Percentiles rank a stretch among this genome's conserved stretches.
Evolutionary conservation across 108 stramenopile genomes (phyloP).

Genomic region (Conticribra weissflogii): DNA sequence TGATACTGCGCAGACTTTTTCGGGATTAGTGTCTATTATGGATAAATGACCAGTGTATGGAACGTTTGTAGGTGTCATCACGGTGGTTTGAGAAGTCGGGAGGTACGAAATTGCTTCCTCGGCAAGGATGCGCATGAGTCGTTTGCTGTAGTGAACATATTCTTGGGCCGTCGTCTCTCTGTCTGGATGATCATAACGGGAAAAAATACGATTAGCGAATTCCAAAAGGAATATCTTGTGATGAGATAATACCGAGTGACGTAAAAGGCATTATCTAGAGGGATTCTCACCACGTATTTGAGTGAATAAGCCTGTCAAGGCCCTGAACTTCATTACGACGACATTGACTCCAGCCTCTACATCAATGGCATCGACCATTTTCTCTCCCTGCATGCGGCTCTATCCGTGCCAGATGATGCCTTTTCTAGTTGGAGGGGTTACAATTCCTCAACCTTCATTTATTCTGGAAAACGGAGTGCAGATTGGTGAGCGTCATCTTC

Average conservation of each 20-base stretch:
- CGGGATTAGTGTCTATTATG: conserved; percentile 31
- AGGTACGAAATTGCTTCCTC: conserved; percentile 89
- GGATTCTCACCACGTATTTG: not conserved
- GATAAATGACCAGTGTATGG: conserved; percentile 52
- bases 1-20: conserved; percentile 80
- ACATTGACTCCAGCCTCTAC: too few species aligned
- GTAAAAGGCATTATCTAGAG: too few species aligned
- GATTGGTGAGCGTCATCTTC: too few species aligned
- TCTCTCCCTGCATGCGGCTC: too few species aligned
- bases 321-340: not conserved
- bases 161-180: conserved; percentile 51
- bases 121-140: conserved; percentile 80
- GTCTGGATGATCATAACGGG: conserved; percentile 12
- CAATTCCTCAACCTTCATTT: too few species aligned
- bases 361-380: too few species aligned
- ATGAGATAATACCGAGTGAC: too few species aligned
- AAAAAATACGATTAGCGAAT: too few species aligned
- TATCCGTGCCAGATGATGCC: too few species aligned
- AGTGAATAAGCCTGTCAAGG: not conserved
- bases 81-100: conserved; percentile 42
- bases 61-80: conserved; percentile 82
- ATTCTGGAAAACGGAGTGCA: too few species aligned
- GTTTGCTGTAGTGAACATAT: conserved; percentile 73
- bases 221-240: too few species aligned
- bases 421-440: too few species aligned